phyloP scores from a whole-genome alignment of 352 stramenopile genomes.

The Lagenidium giganteum region DNA sequence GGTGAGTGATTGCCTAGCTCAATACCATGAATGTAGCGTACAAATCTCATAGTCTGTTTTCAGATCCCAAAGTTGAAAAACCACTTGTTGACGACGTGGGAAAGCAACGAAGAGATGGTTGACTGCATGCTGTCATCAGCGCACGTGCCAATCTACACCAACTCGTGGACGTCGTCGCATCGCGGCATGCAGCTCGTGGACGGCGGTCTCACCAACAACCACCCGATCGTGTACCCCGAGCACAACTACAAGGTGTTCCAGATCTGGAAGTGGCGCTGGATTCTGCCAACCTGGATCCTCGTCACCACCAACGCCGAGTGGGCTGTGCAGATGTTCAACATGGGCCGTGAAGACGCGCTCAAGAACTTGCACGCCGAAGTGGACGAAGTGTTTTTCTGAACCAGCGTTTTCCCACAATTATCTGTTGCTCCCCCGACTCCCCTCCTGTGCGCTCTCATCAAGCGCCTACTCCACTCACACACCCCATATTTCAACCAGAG shows the following conservation, averaged over 20 bases:
- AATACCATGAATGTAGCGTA: too few relatives aligned
- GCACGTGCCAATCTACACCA: conserved; percentile 57
- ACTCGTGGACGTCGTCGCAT: conserved; percentile 35
- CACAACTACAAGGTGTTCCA: conserved; percentile 57
- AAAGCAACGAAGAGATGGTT: conserved; percentile 62
- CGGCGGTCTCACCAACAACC: conserved; percentile 50
- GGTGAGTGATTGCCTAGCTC: too few relatives aligned
- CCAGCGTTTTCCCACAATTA: too few relatives aligned
- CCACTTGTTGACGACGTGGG: conserved; percentile 53
- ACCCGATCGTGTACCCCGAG: conserved; percentile 34
- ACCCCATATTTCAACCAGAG: too few relatives aligned
- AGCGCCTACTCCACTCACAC: too few relatives aligned
- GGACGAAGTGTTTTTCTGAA: conserved; percentile 40
- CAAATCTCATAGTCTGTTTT: background rate
- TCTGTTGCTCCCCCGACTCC: too few relatives aligned
- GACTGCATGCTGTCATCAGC: conserved; percentile 60
- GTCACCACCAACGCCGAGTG: conserved; percentile 56
- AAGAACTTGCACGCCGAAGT: conserved; percentile 52
- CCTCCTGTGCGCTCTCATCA: too few relatives aligned
- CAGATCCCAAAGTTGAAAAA: conserved; percentile 42
- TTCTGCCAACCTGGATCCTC: conserved; percentile 52
- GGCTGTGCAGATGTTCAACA: conserved; percentile 50
- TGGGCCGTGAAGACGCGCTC: conserved; percentile 47
- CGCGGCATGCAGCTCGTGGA: conserved; percentile 53
- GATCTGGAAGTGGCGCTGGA: conserved; percentile 65